These are phyloP conservation scores for Ascochyta clinopodiicola DNA, from an alignment of 2,329 filamentous ascomycete species.

Conservation along the genomic window DNA sequence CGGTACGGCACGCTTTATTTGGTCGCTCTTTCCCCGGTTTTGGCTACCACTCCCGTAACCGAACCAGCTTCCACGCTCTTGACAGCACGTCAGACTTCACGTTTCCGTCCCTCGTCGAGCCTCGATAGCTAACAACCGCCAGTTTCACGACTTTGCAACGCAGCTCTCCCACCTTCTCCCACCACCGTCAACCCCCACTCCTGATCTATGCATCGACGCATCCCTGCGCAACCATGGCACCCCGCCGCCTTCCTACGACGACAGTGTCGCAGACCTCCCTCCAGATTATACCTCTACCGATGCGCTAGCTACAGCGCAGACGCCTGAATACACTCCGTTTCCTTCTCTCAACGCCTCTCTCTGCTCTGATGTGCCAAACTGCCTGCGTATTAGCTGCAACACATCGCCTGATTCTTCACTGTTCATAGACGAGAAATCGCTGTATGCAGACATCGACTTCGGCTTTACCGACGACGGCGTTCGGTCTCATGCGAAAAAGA, in stretches of 20 bases:
- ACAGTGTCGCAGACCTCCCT: slow-evolving; percentile 51
- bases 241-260: slow-evolving; percentile 53
- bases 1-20: slow-evolving; percentile 43
- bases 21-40: slow-evolving; percentile 25
- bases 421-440: slow-evolving; percentile 41
- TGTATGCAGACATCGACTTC: slow-evolving; percentile 62
- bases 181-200: slow-evolving; percentile 25
- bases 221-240: slow-evolving; percentile 22
- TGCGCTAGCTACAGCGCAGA: slow-evolving; percentile 48
- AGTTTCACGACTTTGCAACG: slow-evolving; percentile 35
- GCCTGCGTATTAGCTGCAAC: slow-evolving; percentile 37
- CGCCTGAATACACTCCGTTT: slow-evolving; percentile 39
- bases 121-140: slow-evolving; percentile 30
- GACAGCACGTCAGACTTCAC: slow-evolving; percentile 12
- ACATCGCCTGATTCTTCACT: slow-evolving; percentile 39
- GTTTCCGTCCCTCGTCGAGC: slow-evolving; percentile 5
- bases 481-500: slow-evolving; percentile 62
- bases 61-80: slow-evolving; percentile 11
- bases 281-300: slow-evolving; percentile 55
- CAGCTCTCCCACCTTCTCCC: slow-evolving; percentile 26
- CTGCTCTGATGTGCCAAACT: slow-evolving; percentile 38
- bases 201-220: slow-evolving; percentile 35
- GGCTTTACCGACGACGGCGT: slow-evolving; percentile 60
- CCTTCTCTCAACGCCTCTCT: slow-evolving; percentile 43
- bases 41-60: slow-evolving; percentile 23